Base-by-base conservation (phyloP, 2,329 filamentous ascomycete species). In the Paraphaeosphaeria minitans region DNA sequence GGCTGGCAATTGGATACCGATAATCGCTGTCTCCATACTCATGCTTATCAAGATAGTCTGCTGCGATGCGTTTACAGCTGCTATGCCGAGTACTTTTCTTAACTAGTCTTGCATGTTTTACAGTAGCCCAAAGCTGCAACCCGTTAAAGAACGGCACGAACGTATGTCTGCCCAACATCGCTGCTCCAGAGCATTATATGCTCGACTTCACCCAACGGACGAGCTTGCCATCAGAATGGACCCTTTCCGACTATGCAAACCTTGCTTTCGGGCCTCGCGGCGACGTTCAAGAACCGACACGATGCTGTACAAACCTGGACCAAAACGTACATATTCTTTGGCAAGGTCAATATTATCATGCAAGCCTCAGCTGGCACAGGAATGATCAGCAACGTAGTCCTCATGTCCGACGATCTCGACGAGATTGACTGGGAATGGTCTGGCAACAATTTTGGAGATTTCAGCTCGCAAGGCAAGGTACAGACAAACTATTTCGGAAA, bases 391-490 rank as follows among this genome's bases (percentile, higher is more conserved):
- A 46, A 46, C 29, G 13, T 27, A 10, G 43, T 46, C 12, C 24
- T 31, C 27, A 48, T 48, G 45, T 48, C 45, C 14, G 45, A 48
- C 45, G 45, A n/a, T 16, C 24, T 27, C 5, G 13, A 48, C 27
- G 45, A 48, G n/a, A n/a, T 48, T n/a, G 27, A 48, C 27, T 48
- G 24, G 45, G 45, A 48, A 27, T 48, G 45, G 45, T 48, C 45
- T 19, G 45, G 43, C 27, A 48, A 48, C 24, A 48, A 48, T 10
- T 48, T 48, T 10, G 24, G 24, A n/a, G n/a, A 48, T 14, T 24
- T 14, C 45, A 31, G 33, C n/a, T 48, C 45, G 16, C 45, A 48
- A 48, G 45, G 45, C 43, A 19, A 46, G n/a, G n/a, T n/a, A n/a
- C n/a, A n/a, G n/a, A n/a, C n/a, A n/a, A n/a, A n/a, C n/a, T n/a